These are phyloP conservation scores for Blumeria graminis DNA, from an alignment of 2,329 filamentous ascomycete species.

Conservation along the genomic window DNA sequence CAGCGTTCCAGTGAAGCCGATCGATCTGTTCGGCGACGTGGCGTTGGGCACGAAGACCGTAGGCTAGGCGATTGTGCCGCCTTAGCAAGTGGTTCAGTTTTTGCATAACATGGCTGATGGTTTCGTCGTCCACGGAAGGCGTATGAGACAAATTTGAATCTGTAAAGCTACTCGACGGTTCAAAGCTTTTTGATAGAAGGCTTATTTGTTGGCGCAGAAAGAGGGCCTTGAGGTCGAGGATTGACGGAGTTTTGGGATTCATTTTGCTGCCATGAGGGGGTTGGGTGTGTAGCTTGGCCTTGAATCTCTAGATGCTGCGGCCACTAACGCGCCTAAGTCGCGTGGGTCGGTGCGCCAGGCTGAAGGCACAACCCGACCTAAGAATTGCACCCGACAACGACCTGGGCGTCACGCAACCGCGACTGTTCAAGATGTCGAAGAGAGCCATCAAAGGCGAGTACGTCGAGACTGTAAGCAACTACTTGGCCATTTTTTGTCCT, in stretches of 20 bases:
- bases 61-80: slow-evolving; percentile 40
- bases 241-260: slow-evolving; percentile 19
- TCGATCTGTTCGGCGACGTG: slow-evolving; percentile 54
- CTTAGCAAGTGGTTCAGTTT: slow-evolving; percentile 36
- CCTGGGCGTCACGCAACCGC: no score
- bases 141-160: slow-evolving; percentile 5
- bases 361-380: background rate
- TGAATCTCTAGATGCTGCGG: background rate
- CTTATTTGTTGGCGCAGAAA: slow-evolving; percentile 41
- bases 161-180: slow-evolving; percentile 27
- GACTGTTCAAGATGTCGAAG: slow-evolving; percentile 35
- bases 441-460: slow-evolving; percentile 73
- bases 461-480: slow-evolving; percentile 64
- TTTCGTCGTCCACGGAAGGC: slow-evolving; percentile 22
- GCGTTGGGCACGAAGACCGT: slow-evolving; percentile 42
- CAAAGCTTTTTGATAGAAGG: slow-evolving; percentile 34
- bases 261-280: no score
- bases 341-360: background rate
- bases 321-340: background rate
- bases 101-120: slow-evolving; percentile 30
- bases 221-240: slow-evolving; percentile 35
- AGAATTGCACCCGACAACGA: background rate
- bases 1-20: slow-evolving; percentile 29
- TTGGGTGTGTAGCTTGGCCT: background rate
- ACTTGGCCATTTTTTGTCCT: background rate